A percentile compares a stretch with the other conserved stretches of the same genome.
Conservation (phyloP, 345 rosid genomes). For the Populus pruinosa region DNA sequence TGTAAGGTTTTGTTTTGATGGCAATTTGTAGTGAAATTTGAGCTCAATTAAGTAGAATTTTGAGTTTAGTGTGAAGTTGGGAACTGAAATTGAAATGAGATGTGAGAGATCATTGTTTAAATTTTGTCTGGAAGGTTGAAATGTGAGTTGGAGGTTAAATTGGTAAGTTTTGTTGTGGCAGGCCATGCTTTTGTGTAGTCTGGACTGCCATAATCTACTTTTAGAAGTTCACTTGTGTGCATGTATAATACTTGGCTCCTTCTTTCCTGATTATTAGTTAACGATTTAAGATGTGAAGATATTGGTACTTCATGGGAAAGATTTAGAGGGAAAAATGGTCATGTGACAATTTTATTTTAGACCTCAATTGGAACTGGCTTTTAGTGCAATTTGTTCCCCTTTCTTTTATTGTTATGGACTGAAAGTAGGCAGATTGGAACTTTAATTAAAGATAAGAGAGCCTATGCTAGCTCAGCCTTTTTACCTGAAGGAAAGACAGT, state of each 20-base stretch:
- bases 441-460: neutral
- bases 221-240: too few species aligned
- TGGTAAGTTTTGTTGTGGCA: too few species aligned
- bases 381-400: neutral
- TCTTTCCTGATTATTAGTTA: neutral
- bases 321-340: neutral
- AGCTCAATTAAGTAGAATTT: too few species aligned
- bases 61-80: too few species aligned
- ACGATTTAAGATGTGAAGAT: neutral
- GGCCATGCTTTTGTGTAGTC: neutral
- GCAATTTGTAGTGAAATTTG: too few species aligned
- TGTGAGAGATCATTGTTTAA: too few species aligned
- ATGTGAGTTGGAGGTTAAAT: too few species aligned
- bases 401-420: neutral
- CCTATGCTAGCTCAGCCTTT: neutral
- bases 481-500: neutral
- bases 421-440: neutral
- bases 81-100: too few species aligned
- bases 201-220: too few species aligned
- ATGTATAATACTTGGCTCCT: neutral
- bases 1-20: too few species aligned
- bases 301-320: too few species aligned
- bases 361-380: neutral
- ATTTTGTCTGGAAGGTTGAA: too few species aligned
- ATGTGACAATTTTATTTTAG: neutral